phyloP scores from a whole-genome alignment of 148 eudicot genomes.

The Polygonum aviculare region DNA sequence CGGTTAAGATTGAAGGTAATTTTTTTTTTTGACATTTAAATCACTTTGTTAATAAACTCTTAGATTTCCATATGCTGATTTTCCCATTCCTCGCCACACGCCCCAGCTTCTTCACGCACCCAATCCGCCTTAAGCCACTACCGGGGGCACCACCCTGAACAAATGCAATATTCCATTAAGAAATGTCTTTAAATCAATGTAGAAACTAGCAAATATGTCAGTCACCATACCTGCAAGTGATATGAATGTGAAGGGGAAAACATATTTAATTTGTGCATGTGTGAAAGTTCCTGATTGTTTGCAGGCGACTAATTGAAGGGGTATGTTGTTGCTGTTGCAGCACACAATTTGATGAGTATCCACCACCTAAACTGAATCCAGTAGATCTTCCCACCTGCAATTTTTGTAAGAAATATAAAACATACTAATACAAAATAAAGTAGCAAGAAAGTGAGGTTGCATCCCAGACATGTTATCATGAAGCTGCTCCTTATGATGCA shows the following conservation, averaged over 20 bases:
- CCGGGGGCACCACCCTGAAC: conserved; percentile 38
- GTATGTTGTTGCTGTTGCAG: conserved; percentile 53
- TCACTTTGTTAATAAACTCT: too few relatives aligned
- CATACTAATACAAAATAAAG: too few relatives aligned
- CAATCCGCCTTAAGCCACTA: conserved; percentile 35
- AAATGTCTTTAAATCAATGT: not conserved
- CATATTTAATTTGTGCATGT: conserved; percentile 42
- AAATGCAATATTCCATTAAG: not conserved
- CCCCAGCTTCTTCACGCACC: too few relatives aligned
- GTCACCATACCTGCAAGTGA: conserved; percentile 24
- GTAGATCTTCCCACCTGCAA: conserved; percentile 60
- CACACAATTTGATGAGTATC: conserved; percentile 35
- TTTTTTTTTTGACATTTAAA: too few relatives aligned
- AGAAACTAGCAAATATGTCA: not conserved
- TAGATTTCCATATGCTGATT: too few relatives aligned
- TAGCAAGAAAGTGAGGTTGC: too few relatives aligned
- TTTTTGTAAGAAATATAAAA: too few relatives aligned
- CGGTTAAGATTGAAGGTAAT: too few relatives aligned
- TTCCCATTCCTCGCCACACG: too few relatives aligned
- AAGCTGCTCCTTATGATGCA: conserved; percentile 53
- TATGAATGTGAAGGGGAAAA: conserved; percentile 19
- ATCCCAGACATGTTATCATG: conserved; percentile 46
- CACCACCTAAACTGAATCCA: conserved; percentile 45
- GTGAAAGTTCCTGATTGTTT: conserved; percentile 39
- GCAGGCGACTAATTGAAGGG: conserved; percentile 34